Percentiles rank a stretch among this genome's conserved stretches.
Evolutionary conservation across 2,329 filamentous ascomycete genomes (phyloP).

Genomic region (Pseudocercospora macadamiae): DNA sequence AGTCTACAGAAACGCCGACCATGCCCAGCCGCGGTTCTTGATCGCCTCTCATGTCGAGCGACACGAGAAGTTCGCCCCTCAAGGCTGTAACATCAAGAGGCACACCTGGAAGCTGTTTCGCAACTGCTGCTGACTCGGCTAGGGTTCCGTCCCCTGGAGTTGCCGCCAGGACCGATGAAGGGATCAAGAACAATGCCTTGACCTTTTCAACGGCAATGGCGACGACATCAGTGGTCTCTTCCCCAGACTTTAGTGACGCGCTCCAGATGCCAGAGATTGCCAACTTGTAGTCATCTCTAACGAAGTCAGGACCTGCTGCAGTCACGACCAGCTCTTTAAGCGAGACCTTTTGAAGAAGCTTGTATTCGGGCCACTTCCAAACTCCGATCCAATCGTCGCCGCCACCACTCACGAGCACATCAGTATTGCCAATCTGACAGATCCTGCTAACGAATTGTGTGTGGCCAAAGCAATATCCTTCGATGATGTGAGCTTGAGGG

Average conservation of each 20-base stretch:
- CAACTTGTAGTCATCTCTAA: slow-evolving; percentile 34
- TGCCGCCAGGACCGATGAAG: slow-evolving; percentile 6
- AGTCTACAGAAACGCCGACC: background rate
- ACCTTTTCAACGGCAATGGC: slow-evolving; percentile 49
- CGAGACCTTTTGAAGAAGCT: slow-evolving; percentile 58
- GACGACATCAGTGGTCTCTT: slow-evolving; percentile 27
- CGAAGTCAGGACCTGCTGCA: background rate
- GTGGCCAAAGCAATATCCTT: slow-evolving; percentile 87
- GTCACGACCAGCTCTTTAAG: slow-evolving; percentile 39
- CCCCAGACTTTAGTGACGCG: slow-evolving; percentile 22
- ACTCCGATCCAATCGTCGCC: slow-evolving; percentile 78
- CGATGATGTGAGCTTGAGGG: slow-evolving; percentile 85
- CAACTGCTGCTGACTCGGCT: background rate
- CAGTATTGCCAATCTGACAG: slow-evolving; percentile 61
- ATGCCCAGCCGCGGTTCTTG: slow-evolving; percentile 5
- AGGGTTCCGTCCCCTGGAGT: background rate
- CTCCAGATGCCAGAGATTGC: slow-evolving; percentile 58
- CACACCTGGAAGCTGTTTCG: slow-evolving; percentile 2
- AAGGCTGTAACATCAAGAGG: slow-evolving; percentile 18
- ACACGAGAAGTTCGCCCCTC: slow-evolving; percentile 14
- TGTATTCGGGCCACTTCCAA: slow-evolving; percentile 75
- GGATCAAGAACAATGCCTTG: slow-evolving; percentile 63
- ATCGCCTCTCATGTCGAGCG: slow-evolving; percentile 14
- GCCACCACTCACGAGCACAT: slow-evolving; percentile 80
- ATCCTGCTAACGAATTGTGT: slow-evolving; percentile 80